A percentile compares a stretch with the other conserved stretches of the same genome.
phyloP scores from a whole-genome alignment of 2,329 filamentous ascomycete species.

The Penicillium polonicum region DNA sequence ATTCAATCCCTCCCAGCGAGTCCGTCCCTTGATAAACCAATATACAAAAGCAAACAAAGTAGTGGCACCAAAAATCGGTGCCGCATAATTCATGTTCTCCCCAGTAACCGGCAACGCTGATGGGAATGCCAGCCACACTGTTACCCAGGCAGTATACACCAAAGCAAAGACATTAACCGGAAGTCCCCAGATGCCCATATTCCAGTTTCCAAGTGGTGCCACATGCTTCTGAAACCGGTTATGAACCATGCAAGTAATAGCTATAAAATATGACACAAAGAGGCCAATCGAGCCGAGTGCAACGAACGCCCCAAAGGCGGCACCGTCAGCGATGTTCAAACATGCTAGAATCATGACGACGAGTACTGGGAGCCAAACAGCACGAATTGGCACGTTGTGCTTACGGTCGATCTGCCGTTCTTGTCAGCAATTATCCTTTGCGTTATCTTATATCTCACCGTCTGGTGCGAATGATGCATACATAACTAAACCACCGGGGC shows the following conservation, averaged over 20 bases:
- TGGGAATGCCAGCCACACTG: constrained; percentile 37
- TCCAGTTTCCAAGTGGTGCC: constrained; percentile 32
- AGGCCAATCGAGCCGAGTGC: constrained; percentile 29
- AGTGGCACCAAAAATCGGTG: constrained; percentile 32
- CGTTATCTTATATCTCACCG: neutral
- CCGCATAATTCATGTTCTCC: constrained; percentile 42
- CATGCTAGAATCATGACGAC: constrained; percentile 37
- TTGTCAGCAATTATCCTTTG: neutral
- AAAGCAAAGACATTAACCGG: constrained; percentile 39
- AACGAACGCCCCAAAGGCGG: constrained; percentile 42
- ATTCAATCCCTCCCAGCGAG: constrained; percentile 11
- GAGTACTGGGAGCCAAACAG: constrained; percentile 35
- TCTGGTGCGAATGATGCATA: neutral
- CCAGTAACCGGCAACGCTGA: constrained; percentile 34
- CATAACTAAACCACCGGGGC: constrained; percentile 30
- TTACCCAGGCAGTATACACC: constrained; percentile 35
- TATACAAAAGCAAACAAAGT: constrained; percentile 10
- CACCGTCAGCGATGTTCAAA: constrained; percentile 42
- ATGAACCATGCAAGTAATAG: constrained; percentile 37
- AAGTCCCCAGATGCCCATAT: constrained; percentile 26
- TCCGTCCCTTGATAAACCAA: constrained; percentile 14
- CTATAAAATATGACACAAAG: constrained; percentile 44
- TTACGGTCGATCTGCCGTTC: constrained; percentile 31
- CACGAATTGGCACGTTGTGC: constrained; percentile 36
- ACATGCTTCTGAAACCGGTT: constrained; percentile 29